Conservation (phyloP, 805 yeast genomes). For the Wickerhamiella sergipiensis region DNA sequence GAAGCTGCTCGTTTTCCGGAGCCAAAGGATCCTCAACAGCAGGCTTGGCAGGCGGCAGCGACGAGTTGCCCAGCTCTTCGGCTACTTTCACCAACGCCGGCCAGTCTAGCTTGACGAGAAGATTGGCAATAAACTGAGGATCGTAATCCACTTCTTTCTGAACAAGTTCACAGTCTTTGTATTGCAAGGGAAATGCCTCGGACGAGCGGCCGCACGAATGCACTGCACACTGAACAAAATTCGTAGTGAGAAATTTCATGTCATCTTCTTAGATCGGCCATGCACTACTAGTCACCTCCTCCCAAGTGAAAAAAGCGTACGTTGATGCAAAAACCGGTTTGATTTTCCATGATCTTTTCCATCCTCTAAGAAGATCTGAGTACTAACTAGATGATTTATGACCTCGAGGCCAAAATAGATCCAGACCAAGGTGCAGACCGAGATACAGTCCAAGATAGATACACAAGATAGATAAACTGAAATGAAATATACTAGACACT, state of each 20-base stretch:
- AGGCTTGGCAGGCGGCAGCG: slow-evolving; percentile 27
- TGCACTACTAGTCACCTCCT: no score
- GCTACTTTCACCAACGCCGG: slow-evolving; percentile 68
- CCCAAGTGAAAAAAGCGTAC: neutral
- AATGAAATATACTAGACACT: slow-evolving; percentile 2
- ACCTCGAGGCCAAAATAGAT: no score
- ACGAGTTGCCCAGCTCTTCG: slow-evolving; percentile 49
- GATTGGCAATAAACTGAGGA: slow-evolving; percentile 62
- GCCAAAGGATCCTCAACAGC: slow-evolving; percentile 36
- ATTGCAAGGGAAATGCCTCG: slow-evolving; percentile 70
- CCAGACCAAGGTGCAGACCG: no score
- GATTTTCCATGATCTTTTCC: slow-evolving; percentile 2
- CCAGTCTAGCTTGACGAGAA: slow-evolving; percentile 83
- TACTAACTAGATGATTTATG: slow-evolving; percentile 1
- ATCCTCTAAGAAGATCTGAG: slow-evolving; percentile 22
- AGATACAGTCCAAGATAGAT: no score
- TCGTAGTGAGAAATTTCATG: slow-evolving; percentile 93
- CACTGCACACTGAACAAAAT: slow-evolving; percentile 89
- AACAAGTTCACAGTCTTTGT: slow-evolving; percentile 51
- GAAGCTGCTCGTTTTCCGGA: slow-evolving; percentile 33
- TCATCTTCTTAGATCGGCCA: no score
- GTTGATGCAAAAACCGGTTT: neutral
- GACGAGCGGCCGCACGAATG: slow-evolving; percentile 62
- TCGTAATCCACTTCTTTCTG: slow-evolving; percentile 71
- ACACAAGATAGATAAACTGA: neutral